phyloP scores from a whole-genome alignment of 768 basidiomycete genomes.

The Boletus huronensis region DNA sequence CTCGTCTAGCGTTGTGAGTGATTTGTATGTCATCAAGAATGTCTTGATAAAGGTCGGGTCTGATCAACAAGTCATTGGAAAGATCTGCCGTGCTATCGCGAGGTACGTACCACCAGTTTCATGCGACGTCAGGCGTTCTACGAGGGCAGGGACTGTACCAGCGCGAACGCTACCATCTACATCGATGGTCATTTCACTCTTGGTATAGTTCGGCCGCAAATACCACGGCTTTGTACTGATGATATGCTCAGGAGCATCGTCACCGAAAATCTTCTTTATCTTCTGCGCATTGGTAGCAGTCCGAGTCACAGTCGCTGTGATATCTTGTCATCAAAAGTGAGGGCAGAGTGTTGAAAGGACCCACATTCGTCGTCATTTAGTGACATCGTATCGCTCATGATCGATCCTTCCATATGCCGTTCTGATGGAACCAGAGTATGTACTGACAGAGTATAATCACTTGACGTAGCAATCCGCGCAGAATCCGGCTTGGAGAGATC shows the following conservation, averaged over 20 bases:
- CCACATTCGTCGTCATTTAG: slow-evolving; percentile 27
- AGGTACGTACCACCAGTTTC: slow-evolving; percentile 71
- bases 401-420: slow-evolving; percentile 14
- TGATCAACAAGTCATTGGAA: slow-evolving; percentile 24
- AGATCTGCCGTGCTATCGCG: not conserved
- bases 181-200: slow-evolving; percentile 80
- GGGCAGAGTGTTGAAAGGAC: not conserved
- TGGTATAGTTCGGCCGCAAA: slow-evolving; percentile 74
- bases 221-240: slow-evolving; percentile 71
- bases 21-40: slow-evolving; percentile 95
- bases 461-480: slow-evolving; percentile 19
- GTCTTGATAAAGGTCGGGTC: slow-evolving; percentile 81
- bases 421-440: slow-evolving; percentile 28
- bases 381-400: slow-evolving; percentile 19
- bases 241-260: slow-evolving; percentile 45
- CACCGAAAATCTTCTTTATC: slow-evolving; percentile 67
- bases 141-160: slow-evolving; percentile 80
- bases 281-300: slow-evolving; percentile 45
- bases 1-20: slow-evolving; percentile 81
- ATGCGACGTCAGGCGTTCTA: slow-evolving; percentile 89
- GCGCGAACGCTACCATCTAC: slow-evolving; percentile 81
- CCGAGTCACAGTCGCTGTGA: slow-evolving; percentile 24
- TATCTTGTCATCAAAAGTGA: not conserved
- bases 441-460: slow-evolving; percentile 23
- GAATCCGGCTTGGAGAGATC: slow-evolving; percentile 23